A percentile compares a stretch with the other conserved stretches of the same genome.
Evolutionary conservation across 306 rosid species (phyloP).

Genomic region (Ormosia semicastrata): DNA sequence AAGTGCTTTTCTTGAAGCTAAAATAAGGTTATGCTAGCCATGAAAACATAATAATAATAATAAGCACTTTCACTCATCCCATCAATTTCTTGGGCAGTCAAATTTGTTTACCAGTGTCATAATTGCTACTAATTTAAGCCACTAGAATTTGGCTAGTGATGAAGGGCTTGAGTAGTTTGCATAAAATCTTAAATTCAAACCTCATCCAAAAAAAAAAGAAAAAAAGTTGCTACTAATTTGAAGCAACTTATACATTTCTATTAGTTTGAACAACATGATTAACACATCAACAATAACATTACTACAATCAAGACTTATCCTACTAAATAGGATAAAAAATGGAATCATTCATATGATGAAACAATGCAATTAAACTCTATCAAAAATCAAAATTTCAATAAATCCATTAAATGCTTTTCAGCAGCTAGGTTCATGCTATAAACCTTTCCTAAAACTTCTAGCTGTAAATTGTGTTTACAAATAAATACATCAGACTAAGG

Average conservation of each 20-base stretch:
- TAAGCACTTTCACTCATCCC: not conserved
- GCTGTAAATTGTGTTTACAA: constrained; percentile 9
- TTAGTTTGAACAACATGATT: not conserved
- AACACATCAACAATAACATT: not conserved
- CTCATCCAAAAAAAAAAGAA: too few relatives aligned
- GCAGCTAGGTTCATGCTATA: not conserved
- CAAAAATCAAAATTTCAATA: not conserved
- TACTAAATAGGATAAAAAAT: not conserved
- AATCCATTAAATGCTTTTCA: constrained; percentile 3
- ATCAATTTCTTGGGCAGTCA: not conserved
- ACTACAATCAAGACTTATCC: not conserved
- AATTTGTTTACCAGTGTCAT: not conserved
- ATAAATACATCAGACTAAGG: not conserved
- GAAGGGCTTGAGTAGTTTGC: too few relatives aligned
- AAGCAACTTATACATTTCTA: not conserved
- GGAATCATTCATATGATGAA: not conserved
- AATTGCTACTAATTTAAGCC: not conserved
- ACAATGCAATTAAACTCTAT: not conserved
- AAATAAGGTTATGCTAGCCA: not conserved
- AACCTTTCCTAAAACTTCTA: constrained; percentile 1
- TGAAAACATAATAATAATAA: not conserved
- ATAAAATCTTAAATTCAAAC: too few relatives aligned
- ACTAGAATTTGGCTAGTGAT: too few relatives aligned
- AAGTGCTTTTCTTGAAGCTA: not conserved
- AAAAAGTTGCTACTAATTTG: not conserved